Conservation (phyloP, 1,284 basidiomycete genomes). For the Hymenochaete sp. region DNA sequence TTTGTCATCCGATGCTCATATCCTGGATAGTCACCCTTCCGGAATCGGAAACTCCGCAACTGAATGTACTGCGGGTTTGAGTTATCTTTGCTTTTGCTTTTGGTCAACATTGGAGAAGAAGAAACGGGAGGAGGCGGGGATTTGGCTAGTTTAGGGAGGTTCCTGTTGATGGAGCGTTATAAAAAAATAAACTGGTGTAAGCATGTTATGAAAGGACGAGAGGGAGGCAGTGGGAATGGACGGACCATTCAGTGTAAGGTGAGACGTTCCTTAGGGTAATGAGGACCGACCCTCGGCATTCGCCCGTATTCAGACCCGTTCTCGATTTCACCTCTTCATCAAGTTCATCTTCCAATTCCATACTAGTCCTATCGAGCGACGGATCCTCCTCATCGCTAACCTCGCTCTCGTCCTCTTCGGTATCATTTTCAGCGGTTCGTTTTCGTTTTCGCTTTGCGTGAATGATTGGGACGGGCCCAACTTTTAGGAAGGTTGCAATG, state of each 20-base stretch:
- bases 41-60: conserved; percentile 79
- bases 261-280: conserved; percentile 81
- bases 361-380: conserved; percentile 13
- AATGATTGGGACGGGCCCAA: conserved; percentile 46
- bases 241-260: conserved; percentile 85
- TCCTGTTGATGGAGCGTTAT: conserved; percentile 39
- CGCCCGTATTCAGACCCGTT: background rate
- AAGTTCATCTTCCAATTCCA: background rate
- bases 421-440: conserved; percentile 21
- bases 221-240: conserved; percentile 17
- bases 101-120: conserved; percentile 31
- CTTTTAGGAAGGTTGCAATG: conserved; percentile 53
- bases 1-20: conserved; percentile 92
- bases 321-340: no score
- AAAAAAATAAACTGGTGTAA: conserved; percentile 12
- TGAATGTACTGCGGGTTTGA: conserved; percentile 70
- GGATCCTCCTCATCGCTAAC: background rate
- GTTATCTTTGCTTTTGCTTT: no score
- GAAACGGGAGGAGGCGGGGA: conserved; percentile 46
- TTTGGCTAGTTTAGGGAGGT: conserved; percentile 74
- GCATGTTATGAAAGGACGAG: no score
- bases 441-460: conserved; percentile 38
- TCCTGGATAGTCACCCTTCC: conserved; percentile 64
- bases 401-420: conserved; percentile 21
- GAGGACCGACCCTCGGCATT: conserved; percentile 57